Percentiles rank a stretch among this genome's conserved stretches.
Evolutionary conservation across 2,329 filamentous ascomycete species (phyloP).

Genomic region (Fusarium brevicatenulatum): DNA sequence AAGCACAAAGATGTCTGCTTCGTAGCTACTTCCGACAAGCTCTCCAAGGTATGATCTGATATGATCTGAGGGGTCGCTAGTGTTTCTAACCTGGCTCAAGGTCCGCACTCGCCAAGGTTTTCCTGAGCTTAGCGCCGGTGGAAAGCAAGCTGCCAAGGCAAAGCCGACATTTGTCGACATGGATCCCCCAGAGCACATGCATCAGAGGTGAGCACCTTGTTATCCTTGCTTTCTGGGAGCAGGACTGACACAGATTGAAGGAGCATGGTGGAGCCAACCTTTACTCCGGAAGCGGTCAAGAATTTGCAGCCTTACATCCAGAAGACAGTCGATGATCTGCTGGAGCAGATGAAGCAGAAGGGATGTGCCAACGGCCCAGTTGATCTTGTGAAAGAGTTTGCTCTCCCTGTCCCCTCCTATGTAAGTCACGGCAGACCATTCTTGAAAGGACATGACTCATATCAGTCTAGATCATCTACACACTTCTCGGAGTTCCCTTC

Average conservation of each 20-base stretch:
- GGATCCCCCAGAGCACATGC: constrained; percentile 59
- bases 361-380: constrained; percentile 51
- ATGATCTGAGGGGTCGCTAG: too few relatives aligned
- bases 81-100: constrained; percentile 29
- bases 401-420: constrained; percentile 59
- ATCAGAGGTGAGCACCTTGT: constrained; percentile 49
- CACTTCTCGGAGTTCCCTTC: constrained; percentile 59
- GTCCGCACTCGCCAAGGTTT: constrained; percentile 56
- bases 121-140: constrained; percentile 58
- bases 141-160: constrained; percentile 59
- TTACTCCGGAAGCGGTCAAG: constrained; percentile 52
- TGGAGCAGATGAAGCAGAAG: constrained; percentile 52
- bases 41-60: constrained; percentile 55
- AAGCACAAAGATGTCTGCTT: constrained; percentile 59
- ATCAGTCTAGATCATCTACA: constrained; percentile 56
- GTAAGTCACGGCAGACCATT: constrained; percentile 38
- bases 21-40: constrained; percentile 56
- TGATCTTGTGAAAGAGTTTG: constrained; percentile 59
- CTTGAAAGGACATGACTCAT: fast-evolving
- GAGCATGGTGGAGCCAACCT: constrained; percentile 58
- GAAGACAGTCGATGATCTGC: constrained; percentile 55
- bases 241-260: constrained; percentile 33
- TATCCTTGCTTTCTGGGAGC: fast-evolving
- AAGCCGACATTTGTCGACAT: constrained; percentile 63
- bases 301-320: constrained; percentile 57